Conservation (phyloP, 345 rosid species). For the Xanthoceras sorbifolium region DNA sequence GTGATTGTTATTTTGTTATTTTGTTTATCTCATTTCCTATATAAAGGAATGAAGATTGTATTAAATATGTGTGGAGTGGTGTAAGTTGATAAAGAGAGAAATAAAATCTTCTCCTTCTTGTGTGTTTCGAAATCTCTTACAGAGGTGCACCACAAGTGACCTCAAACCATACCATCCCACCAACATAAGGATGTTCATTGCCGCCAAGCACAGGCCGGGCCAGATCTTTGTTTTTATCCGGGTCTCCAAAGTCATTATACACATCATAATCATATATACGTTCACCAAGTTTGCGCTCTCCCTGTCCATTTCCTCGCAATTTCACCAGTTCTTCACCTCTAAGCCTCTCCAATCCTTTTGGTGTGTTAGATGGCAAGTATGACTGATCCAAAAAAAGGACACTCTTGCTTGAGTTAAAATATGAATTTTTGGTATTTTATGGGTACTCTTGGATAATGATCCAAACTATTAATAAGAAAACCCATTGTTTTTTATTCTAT, state of each 20-base stretch:
- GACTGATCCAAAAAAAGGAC: slow-evolving; percentile 23
- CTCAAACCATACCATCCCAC: no score
- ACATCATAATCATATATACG: slow-evolving; percentile 45
- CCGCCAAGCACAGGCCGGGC: slow-evolving; percentile 34
- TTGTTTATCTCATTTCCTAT: no score
- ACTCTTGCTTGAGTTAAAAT: slow-evolving; percentile 56
- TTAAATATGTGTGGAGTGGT: no score
- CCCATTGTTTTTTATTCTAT: no score
- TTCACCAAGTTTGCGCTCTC: slow-evolving; percentile 32
- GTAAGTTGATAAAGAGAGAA: no score
- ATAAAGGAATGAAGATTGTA: no score
- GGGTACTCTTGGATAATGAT: no score
- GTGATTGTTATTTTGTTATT: no score
- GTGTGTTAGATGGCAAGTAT: slow-evolving; percentile 43
- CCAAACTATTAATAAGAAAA: no score
- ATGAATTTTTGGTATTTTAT: not conserved
- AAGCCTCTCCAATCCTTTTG: slow-evolving; percentile 31
- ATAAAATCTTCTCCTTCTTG: no score
- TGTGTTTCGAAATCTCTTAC: no score
- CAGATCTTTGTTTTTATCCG: slow-evolving; percentile 21
- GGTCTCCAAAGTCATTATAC: slow-evolving; percentile 43
- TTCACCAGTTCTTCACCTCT: slow-evolving; percentile 35
- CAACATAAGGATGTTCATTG: slow-evolving; percentile 33
- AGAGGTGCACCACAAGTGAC: no score
- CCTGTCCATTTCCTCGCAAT: slow-evolving; percentile 41